Conservation (phyloP, 2,329 filamentous ascomycete species). For the Trichoderma sp. region DNA sequence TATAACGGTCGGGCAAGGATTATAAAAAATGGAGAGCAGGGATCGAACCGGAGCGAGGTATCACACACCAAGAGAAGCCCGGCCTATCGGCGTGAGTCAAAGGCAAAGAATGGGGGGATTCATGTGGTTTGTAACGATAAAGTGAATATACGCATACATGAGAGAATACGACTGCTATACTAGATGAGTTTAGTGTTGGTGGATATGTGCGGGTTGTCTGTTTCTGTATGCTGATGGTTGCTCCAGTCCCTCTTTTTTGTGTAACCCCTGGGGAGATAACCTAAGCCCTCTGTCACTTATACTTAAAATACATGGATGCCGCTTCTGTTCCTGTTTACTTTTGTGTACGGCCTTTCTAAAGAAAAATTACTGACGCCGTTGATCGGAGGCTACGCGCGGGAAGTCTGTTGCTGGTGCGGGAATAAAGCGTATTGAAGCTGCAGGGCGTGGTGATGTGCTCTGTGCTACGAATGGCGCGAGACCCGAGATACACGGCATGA, state of each 20-base stretch:
- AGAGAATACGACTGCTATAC: not conserved
- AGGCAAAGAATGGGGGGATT: not conserved
- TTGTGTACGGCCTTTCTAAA: not conserved
- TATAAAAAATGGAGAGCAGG: not conserved
- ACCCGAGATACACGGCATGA: not conserved
- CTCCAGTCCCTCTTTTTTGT: not conserved
- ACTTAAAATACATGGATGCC: not conserved
- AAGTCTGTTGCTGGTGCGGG: not conserved
- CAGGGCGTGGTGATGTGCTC: not conserved
- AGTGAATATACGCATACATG: not conserved
- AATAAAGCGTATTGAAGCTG: not conserved
- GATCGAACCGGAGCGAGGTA: not conserved
- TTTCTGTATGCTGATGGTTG: not conserved
- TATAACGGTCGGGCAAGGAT: not conserved
- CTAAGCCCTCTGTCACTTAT: not conserved
- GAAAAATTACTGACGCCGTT: not conserved
- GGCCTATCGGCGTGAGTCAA: not conserved
- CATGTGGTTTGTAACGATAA: not conserved
- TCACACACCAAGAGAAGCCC: not conserved
- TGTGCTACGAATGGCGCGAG: not conserved
- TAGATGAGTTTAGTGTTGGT: not conserved
- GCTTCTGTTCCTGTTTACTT: not conserved
- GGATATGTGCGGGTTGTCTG: not conserved
- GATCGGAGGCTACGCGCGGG: not conserved
- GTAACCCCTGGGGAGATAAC: not conserved